A percentile compares a stretch with the other conserved stretches of the same genome.
These are phyloP conservation scores for Vitis rotundifolia DNA, from an alignment of 164 flowering plant genomes.

Conservation along the genomic window DNA sequence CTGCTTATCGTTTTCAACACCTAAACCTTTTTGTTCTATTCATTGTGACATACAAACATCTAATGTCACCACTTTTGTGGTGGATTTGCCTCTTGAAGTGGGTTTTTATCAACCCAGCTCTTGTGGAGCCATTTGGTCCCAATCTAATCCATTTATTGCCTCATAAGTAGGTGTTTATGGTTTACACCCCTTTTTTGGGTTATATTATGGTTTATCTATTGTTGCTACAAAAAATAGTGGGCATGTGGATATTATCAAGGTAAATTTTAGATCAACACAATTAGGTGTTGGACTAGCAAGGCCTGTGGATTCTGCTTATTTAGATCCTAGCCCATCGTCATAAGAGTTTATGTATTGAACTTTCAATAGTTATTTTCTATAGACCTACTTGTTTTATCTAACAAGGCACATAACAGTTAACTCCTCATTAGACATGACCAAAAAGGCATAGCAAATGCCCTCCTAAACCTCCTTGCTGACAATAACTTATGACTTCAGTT, in stretches of 20 bases:
- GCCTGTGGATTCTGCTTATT: too few relatives aligned
- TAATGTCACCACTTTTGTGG: slow-evolving; percentile 14
- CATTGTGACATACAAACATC: slow-evolving; percentile 4
- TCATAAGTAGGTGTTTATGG: slow-evolving; percentile 80
- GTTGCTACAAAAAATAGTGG: slow-evolving; percentile 82
- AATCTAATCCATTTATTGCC: background rate
- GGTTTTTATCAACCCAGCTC: slow-evolving; percentile 76
- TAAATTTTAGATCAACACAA: slow-evolving; percentile 3
- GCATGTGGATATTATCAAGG: slow-evolving; percentile 78
- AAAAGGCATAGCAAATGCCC: slow-evolving; percentile 67
- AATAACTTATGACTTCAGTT: slow-evolving; percentile 69
- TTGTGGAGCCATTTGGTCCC: slow-evolving; percentile 73
- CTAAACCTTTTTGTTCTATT: background rate
- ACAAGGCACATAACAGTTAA: slow-evolving; percentile 64
- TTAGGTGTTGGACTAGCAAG: too few relatives aligned
- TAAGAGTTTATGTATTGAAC: too few relatives aligned
- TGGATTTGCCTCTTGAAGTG: slow-evolving; percentile 43
- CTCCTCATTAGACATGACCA: slow-evolving; percentile 72
- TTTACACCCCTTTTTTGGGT: slow-evolving; percentile 20
- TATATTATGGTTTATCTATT: slow-evolving; percentile 13
- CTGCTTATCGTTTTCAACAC: too few relatives aligned
- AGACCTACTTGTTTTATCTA: background rate
- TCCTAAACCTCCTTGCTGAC: slow-evolving; percentile 74
- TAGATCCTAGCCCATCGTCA: too few relatives aligned
- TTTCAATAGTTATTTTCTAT: too few relatives aligned